These are phyloP conservation scores for Rhizophagus prolifer DNA, from an alignment of 192 early-diverging fungal genomes.

Conservation along the genomic window DNA sequence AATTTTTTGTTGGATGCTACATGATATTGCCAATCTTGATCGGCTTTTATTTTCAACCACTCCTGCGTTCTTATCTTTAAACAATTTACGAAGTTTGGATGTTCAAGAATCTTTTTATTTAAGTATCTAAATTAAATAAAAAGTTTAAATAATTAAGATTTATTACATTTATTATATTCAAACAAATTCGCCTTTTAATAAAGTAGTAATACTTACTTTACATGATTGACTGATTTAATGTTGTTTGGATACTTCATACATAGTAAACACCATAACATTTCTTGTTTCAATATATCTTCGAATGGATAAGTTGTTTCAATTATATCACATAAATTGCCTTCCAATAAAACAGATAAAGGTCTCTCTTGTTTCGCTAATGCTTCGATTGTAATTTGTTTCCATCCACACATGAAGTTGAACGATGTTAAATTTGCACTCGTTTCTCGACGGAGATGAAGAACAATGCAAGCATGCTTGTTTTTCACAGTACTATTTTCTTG, in stretches of 20 bases:
- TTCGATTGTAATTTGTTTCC: slow-evolving; percentile 32
- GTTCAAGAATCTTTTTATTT: slow-evolving; percentile 3
- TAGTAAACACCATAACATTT: slow-evolving; percentile 32
- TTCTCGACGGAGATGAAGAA: slow-evolving; percentile 26
- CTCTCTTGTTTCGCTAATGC: slow-evolving; percentile 10
- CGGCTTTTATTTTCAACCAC: slow-evolving; percentile 10
- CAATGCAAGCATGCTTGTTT: slow-evolving; percentile 31
- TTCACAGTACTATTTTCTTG: background rate
- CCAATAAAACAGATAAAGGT: slow-evolving; percentile 21
- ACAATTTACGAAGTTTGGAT: slow-evolving; percentile 8
- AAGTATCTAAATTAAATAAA: background rate
- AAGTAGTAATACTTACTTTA: background rate
- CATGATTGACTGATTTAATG: slow-evolving; percentile 15
- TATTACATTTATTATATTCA: too few species aligned
- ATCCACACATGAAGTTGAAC: slow-evolving; percentile 33
- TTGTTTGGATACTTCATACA: slow-evolving; percentile 32
- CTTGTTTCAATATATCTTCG: slow-evolving; percentile 29
- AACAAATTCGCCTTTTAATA: background rate
- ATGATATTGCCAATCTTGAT: slow-evolving; percentile 25
- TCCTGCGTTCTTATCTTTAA: slow-evolving; percentile 1
- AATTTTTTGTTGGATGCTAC: slow-evolving; percentile 30
- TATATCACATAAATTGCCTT: slow-evolving; percentile 16
- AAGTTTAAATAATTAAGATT: too few species aligned
- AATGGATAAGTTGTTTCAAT: slow-evolving; percentile 25
- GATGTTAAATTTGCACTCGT: background rate